Percentiles rank a stretch among this genome's conserved stretches.
These are phyloP conservation scores for Cyclanthera cordifolia DNA, from an alignment of 306 rosid genomes.

Conservation along the genomic window DNA sequence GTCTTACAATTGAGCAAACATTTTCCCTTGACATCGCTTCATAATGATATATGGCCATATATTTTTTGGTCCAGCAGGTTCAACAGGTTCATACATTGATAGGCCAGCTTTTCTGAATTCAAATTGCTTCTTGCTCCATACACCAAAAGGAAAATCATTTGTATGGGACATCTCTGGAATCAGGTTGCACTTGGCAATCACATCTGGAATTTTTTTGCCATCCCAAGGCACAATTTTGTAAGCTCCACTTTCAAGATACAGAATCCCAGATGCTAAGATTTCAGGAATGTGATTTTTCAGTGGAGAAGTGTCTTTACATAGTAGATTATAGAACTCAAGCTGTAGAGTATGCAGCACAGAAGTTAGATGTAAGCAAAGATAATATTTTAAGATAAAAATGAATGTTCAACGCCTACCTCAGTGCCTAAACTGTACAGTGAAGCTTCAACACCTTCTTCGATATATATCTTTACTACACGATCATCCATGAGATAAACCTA, in stretches of 20 bases:
- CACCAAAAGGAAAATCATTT: slow-evolving; percentile 54
- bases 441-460: slow-evolving; percentile 80
- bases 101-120: slow-evolving; percentile 56
- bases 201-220: slow-evolving; percentile 56
- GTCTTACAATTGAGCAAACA: slow-evolving; percentile 78
- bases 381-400: slow-evolving; percentile 12
- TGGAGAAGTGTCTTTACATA: slow-evolving; percentile 51
- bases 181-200: slow-evolving; percentile 46
- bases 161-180: slow-evolving; percentile 23
- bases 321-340: slow-evolving; percentile 65
- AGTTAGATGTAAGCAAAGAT: slow-evolving; percentile 25
- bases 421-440: slow-evolving; percentile 76
- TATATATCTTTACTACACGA: slow-evolving; percentile 62
- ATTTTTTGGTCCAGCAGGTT: slow-evolving; percentile 25
- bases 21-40: slow-evolving; percentile 66
- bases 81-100: slow-evolving; percentile 17
- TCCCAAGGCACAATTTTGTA: slow-evolving; percentile 64
- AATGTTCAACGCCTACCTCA: slow-evolving; percentile 45
- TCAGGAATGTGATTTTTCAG: slow-evolving; percentile 57
- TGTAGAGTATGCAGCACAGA: slow-evolving; percentile 28
- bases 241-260: slow-evolving; percentile 58
- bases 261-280: slow-evolving; percentile 58
- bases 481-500: slow-evolving; percentile 71
- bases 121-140: slow-evolving; percentile 60
- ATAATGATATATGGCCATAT: slow-evolving; percentile 83